Percentiles rank a stretch among this genome's conserved stretches.
Evolutionary conservation across 371 early-diverging fungal genomes (phyloP).

Genomic region (Entomophthora muscae): DNA sequence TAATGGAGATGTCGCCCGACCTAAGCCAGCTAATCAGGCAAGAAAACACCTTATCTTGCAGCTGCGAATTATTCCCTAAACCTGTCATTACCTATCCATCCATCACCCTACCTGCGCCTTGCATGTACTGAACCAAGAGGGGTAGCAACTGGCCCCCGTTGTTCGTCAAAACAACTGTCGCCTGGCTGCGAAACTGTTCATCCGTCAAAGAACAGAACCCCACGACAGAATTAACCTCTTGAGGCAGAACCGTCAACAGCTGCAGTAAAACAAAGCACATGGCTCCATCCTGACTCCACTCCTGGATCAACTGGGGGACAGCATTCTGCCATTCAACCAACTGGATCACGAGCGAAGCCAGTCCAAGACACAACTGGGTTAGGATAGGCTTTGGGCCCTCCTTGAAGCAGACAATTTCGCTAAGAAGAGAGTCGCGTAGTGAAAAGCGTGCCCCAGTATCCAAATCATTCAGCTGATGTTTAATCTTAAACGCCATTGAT

Average conservation of each 20-base stretch:
- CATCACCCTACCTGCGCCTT: slow-evolving; percentile 30
- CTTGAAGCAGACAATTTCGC: slow-evolving; percentile 27
- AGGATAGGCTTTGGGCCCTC: slow-evolving; percentile 39
- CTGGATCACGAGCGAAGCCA: slow-evolving; percentile 78
- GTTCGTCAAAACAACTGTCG: slow-evolving; percentile 35
- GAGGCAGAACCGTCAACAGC: slow-evolving; percentile 69
- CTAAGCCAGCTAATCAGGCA: slow-evolving; percentile 73
- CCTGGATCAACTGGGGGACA: slow-evolving; percentile 38
- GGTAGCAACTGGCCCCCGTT: slow-evolving; percentile 42
- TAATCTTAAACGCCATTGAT: slow-evolving; percentile 28
- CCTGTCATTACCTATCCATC: neutral
- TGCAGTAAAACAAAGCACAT: slow-evolving; percentile 45
- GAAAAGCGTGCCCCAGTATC: slow-evolving; percentile 35
- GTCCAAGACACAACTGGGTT: slow-evolving; percentile 64
- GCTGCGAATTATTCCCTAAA: slow-evolving; percentile 24
- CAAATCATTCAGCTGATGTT: slow-evolving; percentile 57
- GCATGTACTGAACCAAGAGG: slow-evolving; percentile 41
- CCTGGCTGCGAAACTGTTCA: slow-evolving; percentile 34
- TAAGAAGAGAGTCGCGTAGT: slow-evolving; percentile 66
- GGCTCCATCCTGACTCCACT: slow-evolving; percentile 35
- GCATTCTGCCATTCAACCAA: slow-evolving; percentile 65
- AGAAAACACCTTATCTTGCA: slow-evolving; percentile 42
- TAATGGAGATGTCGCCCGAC: slow-evolving; percentile 57
- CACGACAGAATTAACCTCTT: slow-evolving; percentile 57
- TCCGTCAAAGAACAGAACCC: slow-evolving; percentile 25